Conservation (phyloP, 345 rosid species). For the Acer yangbiense region DNA sequence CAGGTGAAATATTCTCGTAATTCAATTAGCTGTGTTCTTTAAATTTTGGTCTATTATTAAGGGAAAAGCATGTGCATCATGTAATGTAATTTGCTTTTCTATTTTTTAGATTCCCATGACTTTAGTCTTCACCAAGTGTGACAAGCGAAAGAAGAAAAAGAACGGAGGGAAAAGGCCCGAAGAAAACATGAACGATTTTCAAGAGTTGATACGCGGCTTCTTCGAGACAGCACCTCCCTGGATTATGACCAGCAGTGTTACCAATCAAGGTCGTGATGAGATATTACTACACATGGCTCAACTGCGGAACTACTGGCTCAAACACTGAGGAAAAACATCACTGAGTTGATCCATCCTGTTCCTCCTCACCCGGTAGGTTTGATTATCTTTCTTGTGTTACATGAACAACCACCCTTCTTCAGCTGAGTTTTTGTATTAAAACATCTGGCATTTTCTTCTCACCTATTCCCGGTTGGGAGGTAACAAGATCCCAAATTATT, state of each 20-base stretch:
- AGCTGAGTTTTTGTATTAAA: not conserved
- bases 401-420: not conserved
- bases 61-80: not conserved
- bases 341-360: not conserved
- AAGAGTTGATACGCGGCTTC: constrained; percentile 74
- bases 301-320: constrained; percentile 91
- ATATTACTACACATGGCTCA: constrained; percentile 95
- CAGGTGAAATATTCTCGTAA: constrained; percentile 53
- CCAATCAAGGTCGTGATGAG: constrained; percentile 97
- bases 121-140: constrained; percentile 89
- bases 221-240: constrained; percentile 89
- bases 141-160: constrained; percentile 92
- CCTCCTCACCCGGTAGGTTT: not conserved
- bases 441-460: not conserved
- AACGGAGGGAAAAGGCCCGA: constrained; percentile 90
- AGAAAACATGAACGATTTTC: constrained; percentile 75
- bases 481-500: not conserved
- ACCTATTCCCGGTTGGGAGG: not conserved
- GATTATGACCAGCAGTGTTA: constrained; percentile 98
- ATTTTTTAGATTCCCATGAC: constrained; percentile 85
- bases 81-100: not conserved
- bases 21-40: not conserved
- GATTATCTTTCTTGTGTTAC: not conserved
- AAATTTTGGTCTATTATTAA: not conserved
- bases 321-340: constrained; percentile 43